These are phyloP conservation scores for Isatis tinctoria DNA, from an alignment of 345 rosid genomes.

Conservation along the genomic window DNA sequence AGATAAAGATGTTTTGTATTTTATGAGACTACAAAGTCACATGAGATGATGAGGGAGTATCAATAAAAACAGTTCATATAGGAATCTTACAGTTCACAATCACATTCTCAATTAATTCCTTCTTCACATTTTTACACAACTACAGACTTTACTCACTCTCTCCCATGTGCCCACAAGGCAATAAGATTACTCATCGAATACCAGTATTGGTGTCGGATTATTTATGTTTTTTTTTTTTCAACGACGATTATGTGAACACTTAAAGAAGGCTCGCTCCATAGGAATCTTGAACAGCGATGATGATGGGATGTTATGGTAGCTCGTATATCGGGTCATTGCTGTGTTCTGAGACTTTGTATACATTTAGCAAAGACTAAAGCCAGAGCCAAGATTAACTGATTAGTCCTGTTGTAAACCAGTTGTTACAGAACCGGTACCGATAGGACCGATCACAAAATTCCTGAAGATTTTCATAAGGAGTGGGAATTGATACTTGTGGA, in stretches of 20 bases:
- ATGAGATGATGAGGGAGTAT: conserved; percentile 15
- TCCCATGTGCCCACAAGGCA: conserved; percentile 24
- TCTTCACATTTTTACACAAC: conserved; percentile 1
- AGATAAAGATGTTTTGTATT: conserved; percentile 10
- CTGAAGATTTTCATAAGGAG: neutral
- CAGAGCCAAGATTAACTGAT: neutral
- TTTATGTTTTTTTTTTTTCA: neutral
- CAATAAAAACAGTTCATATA: conserved; percentile 26
- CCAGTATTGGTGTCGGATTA: neutral
- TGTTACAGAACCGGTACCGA: neutral
- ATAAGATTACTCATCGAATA: neutral
- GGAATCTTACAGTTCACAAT: conserved; percentile 21
- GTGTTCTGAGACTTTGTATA: neutral
- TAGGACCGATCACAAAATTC: neutral
- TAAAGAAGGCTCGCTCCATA: neutral
- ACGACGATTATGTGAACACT: neutral
- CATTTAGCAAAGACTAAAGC: neutral
- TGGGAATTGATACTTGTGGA: neutral
- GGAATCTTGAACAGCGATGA: neutral
- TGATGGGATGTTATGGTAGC: neutral
- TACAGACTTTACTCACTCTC: neutral
- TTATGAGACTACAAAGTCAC: conserved; percentile 25
- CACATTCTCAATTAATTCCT: conserved; percentile 27
- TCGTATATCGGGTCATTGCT: neutral
- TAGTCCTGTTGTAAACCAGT: neutral